phyloP scores from a whole-genome alignment of 192 early-diverging fungal genomes.

The Allomyces macrogynus region DNA sequence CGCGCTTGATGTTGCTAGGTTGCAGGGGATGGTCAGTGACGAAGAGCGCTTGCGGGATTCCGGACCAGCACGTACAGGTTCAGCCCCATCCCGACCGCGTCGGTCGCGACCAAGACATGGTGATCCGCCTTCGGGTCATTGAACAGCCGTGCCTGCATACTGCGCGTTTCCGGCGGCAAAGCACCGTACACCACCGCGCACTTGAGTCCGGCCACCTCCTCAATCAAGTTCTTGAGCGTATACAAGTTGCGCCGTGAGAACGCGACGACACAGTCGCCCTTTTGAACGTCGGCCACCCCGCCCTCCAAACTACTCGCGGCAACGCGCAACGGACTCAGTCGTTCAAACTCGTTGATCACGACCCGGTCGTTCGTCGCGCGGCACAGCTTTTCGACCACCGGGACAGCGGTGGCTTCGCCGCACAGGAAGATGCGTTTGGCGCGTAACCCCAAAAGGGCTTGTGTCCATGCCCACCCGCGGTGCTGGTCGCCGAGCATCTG shows the following conservation, averaged over 20 bases:
- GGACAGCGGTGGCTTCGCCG: constrained; percentile 72
- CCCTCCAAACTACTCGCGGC: constrained; percentile 28
- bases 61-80: constrained; percentile 38
- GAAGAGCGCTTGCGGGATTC: neutral
- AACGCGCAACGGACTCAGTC: constrained; percentile 48
- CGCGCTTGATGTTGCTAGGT: constrained; percentile 65
- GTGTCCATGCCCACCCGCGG: constrained; percentile 92
- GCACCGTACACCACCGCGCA: constrained; percentile 84
- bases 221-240: constrained; percentile 51
- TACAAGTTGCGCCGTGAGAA: constrained; percentile 72
- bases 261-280: constrained; percentile 76
- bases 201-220: constrained; percentile 41
- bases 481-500: constrained; percentile 75
- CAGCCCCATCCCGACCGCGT: constrained; percentile 94
- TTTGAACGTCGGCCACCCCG: constrained; percentile 31
- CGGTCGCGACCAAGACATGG: constrained; percentile 77
- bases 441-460: constrained; percentile 57
- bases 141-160: constrained; percentile 70
- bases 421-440: constrained; percentile 79
- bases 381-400: constrained; percentile 52
- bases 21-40: neutral
- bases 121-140: constrained; percentile 59
- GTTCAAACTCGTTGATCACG: constrained; percentile 51
- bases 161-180: constrained; percentile 82
- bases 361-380: constrained; percentile 55